These are phyloP conservation scores for Yamadazyma takamatsuzukensis DNA, from an alignment of 805 yeast species.

Conservation along the genomic window DNA sequence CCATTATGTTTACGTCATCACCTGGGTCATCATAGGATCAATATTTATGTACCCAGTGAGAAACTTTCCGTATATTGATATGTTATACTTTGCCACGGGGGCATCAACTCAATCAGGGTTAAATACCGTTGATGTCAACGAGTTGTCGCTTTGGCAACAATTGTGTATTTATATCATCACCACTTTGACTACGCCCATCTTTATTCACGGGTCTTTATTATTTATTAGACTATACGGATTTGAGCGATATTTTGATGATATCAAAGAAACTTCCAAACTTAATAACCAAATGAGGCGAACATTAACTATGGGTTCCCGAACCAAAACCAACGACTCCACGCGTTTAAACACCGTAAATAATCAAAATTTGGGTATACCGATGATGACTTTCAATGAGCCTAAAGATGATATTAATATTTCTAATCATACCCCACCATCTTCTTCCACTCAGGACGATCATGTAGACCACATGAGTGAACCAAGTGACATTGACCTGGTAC, in stretches of 20 bases:
- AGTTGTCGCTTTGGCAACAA: slow-evolving; percentile 73
- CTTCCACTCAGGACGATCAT: slow-evolving; percentile 2
- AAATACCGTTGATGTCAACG: slow-evolving; percentile 70
- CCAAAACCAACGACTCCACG: slow-evolving; percentile 28
- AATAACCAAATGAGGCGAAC: slow-evolving; percentile 82
- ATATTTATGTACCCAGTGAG: slow-evolving; percentile 73
- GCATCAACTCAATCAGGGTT: slow-evolving; percentile 90
- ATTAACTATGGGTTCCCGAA: slow-evolving; percentile 60
- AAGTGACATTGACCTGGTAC: slow-evolving; percentile 28
- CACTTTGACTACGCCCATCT: slow-evolving; percentile 78
- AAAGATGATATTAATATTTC: background rate
- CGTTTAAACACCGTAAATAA: slow-evolving; percentile 17
- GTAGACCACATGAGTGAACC: slow-evolving; percentile 40
- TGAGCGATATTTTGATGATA: slow-evolving; percentile 80
- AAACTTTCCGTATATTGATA: slow-evolving; percentile 69
- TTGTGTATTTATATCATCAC: slow-evolving; percentile 61
- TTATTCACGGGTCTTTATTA: slow-evolving; percentile 76
- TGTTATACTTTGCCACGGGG: slow-evolving; percentile 71
- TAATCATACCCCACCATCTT: background rate
- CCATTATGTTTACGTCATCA: slow-evolving; percentile 68
- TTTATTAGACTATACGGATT: slow-evolving; percentile 84
- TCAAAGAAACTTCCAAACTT: slow-evolving; percentile 70
- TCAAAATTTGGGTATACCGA: slow-evolving; percentile 26
- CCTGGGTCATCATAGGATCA: slow-evolving; percentile 62
- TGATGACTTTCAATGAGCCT: slow-evolving; percentile 2